These are phyloP conservation scores for Bretschneidera sinensis DNA, from an alignment of 345 rosid species.

Conservation along the genomic window DNA sequence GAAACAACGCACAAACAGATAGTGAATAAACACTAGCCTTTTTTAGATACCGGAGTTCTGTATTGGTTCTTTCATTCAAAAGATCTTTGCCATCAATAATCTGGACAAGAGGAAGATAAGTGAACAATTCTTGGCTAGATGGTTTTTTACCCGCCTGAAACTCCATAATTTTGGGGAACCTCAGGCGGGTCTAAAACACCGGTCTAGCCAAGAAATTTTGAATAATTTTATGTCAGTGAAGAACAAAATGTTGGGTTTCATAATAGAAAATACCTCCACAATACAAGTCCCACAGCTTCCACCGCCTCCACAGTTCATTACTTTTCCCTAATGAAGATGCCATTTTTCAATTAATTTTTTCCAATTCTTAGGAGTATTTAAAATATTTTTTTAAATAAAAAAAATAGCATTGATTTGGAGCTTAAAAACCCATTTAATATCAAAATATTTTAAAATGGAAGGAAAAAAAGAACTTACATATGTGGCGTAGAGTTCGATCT, in stretches of 20 bases:
- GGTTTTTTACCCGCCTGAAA: too few species aligned
- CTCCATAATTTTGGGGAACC: too few species aligned
- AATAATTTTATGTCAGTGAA: not conserved
- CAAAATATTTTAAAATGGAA: too few species aligned
- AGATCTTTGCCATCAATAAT: conserved; percentile 70
- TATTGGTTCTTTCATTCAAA: conserved; percentile 68
- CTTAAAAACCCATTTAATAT: too few species aligned
- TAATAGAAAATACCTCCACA: conserved; percentile 54
- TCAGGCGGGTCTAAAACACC: too few species aligned
- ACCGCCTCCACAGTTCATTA: conserved; percentile 93
- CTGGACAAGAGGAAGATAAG: conserved; percentile 31
- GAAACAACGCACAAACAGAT: not conserved
- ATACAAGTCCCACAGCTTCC: conserved; percentile 97
- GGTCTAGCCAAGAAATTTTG: not conserved
- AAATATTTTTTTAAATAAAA: too few species aligned
- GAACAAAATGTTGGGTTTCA: not conserved
- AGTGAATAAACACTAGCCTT: conserved; percentile 38
- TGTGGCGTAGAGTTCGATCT: conserved; percentile 77
- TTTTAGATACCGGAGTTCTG: conserved; percentile 60
- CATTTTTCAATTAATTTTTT: too few species aligned
- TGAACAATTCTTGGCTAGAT: not conserved
- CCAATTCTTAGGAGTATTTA: too few species aligned
- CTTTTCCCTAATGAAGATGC: conserved; percentile 54
- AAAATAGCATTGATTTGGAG: too few species aligned
- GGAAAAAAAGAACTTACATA: too few species aligned